phyloP scores from a whole-genome alignment of 495 filamentous ascomycete species.

The Penicillium chermesinum region DNA sequence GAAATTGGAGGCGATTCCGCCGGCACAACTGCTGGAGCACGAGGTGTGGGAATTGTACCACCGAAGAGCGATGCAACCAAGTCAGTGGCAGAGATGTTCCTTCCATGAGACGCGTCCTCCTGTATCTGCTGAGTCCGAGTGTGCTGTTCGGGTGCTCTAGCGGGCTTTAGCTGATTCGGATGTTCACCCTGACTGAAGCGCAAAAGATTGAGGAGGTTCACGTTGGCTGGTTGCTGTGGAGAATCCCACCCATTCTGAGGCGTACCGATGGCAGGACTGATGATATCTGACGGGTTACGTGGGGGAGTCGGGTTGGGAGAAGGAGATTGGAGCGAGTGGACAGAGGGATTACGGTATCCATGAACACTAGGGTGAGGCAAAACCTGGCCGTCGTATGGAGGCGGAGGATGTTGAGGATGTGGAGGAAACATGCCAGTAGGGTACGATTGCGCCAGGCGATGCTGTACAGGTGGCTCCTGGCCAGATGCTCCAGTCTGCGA shows the following conservation, averaged over 20 bases:
- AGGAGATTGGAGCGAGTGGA: neutral
- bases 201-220: constrained; percentile 76
- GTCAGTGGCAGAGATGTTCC: constrained; percentile 58
- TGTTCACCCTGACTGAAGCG: constrained; percentile 64
- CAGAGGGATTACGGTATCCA: neutral
- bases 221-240: constrained; percentile 48
- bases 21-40: constrained; percentile 15
- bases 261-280: constrained; percentile 44
- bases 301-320: neutral
- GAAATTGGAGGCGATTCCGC: constrained; percentile 13
- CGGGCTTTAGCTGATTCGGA: constrained; percentile 9
- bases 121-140: constrained; percentile 34
- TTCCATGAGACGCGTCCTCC: constrained; percentile 41
- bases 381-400: neutral
- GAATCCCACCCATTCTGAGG: constrained; percentile 32
- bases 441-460: constrained; percentile 24
- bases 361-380: too few species aligned
- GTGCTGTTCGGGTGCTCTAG: constrained; percentile 25
- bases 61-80: constrained; percentile 57
- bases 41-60: constrained; percentile 26
- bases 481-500: constrained; percentile 32
- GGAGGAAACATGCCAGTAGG: constrained; percentile 31
- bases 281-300: constrained; percentile 33
- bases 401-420: constrained; percentile 26
- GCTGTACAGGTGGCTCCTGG: too few species aligned